Evolutionary conservation across 2,329 filamentous ascomycete species (phyloP).

Genomic region (Huntiella bhutanensis): DNA sequence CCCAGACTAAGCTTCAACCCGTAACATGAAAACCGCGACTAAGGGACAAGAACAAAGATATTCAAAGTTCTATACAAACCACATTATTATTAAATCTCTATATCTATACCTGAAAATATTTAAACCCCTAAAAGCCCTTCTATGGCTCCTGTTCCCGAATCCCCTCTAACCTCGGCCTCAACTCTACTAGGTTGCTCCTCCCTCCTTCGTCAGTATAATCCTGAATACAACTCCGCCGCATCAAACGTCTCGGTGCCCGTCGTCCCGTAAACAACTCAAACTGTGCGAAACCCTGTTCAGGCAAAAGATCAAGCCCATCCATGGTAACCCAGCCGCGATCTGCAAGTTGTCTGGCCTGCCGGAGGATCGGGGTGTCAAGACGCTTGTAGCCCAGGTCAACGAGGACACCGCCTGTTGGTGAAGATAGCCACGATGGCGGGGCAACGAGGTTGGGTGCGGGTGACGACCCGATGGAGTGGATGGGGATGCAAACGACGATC

Average conservation of each 20-base stretch:
- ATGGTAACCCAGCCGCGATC: slow-evolving; percentile 53
- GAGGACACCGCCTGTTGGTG: slow-evolving; percentile 55
- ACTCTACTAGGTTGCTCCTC: slow-evolving; percentile 21
- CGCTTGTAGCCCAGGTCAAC: slow-evolving; percentile 60
- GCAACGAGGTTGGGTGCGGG: slow-evolving; percentile 52
- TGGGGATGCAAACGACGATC: slow-evolving; percentile 58
- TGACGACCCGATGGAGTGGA: slow-evolving; percentile 42
- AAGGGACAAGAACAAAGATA: no score
- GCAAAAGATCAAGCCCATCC: slow-evolving; percentile 56
- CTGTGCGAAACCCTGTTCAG: slow-evolving; percentile 64
- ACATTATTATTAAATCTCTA: no score
- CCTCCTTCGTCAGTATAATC: slow-evolving; percentile 26
- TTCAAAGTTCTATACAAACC: no score
- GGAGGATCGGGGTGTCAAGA: slow-evolving; percentile 49
- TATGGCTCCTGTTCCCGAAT: slow-evolving; percentile 24
- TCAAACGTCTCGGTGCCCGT: slow-evolving; percentile 34
- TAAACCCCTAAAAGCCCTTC: no score
- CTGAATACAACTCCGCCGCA: slow-evolving; percentile 44
- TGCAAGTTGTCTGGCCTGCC: slow-evolving; percentile 42
- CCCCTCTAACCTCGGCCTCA: slow-evolving; percentile 23
- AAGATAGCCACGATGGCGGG: slow-evolving; percentile 50
- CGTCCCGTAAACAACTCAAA: slow-evolving; percentile 63
- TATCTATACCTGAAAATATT: no score
- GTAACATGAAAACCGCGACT: no score
- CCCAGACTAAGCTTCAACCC: no score